Base-by-base conservation (phyloP, 2,329 filamentous ascomycete genomes). In the Teratosphaeria pseudoeucalypti region DNA sequence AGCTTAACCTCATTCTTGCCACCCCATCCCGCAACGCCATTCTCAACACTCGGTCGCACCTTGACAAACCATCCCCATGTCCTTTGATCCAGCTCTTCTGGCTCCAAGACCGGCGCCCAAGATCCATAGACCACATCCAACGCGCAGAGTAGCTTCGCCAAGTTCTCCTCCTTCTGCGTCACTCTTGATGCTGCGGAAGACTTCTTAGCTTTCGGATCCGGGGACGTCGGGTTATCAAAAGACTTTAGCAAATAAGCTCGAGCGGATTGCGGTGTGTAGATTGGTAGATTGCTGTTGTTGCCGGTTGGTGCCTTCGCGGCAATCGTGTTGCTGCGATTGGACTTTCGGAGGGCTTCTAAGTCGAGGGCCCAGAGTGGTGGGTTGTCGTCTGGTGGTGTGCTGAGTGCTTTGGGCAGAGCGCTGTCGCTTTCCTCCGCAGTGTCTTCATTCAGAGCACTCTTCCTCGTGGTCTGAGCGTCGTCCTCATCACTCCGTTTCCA, bases 51-150 rank as follows among this genome's bases (percentile, higher is more conserved):
- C 0, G 90, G 90, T 63, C 91, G 79, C 23, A 92, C 84, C 26
- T 82, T 80, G 1, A 87, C 78, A 73, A 95, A 95, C 90, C 90
- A 95, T 11, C 77, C 77, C 89, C 90, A 95, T 19, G 89, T 88
- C 61, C 85, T 82, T 62, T 81, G 80, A 70, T 95, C 89, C 57
- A 95, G 76, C 67, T 95, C 89, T 16, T 81, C 78, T 3, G 76
- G 74, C 29, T 74, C 79, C 37, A 95, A 71, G 34, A 83, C 79
- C n/a, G 77, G 74, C 0, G 81, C 79, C 91, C 90, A 95, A 62
- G 89, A 92, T 54, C 81, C 78, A 67, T 85, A 91, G 1, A 95
- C 71, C 23, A 90, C 71, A 62, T 91, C 82, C 59, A 95, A 76
- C 0, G 88, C 85, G 3, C 83, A 86, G 0, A 95, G 77, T 2